These are phyloP conservation scores for Cytospora leucostoma DNA, from an alignment of 2,329 filamentous ascomycete species.

Conservation along the genomic window DNA sequence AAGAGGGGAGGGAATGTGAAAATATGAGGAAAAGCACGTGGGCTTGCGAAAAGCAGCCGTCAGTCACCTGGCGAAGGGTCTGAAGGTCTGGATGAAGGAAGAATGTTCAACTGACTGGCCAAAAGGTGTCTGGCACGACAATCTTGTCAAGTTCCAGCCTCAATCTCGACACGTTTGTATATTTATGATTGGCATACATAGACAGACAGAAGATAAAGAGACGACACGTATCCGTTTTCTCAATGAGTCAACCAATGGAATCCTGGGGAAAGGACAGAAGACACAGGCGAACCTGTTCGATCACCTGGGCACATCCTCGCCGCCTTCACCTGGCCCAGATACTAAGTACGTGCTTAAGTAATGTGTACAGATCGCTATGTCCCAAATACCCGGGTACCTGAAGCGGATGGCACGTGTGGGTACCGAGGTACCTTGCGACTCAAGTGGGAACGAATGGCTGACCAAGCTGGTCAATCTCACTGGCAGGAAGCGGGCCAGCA, in stretches of 20 bases:
- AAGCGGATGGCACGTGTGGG: too few species aligned
- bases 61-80: neutral
- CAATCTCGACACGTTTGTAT: neutral
- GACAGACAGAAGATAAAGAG: neutral
- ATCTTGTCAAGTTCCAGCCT: neutral
- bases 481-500: slow-evolving; percentile 1
- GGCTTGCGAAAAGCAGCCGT: neutral
- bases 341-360: neutral
- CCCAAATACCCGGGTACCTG: too few species aligned
- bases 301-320: slow-evolving; percentile 7
- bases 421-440: neutral
- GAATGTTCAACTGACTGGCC: neutral
- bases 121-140: too few species aligned
- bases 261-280: slow-evolving; percentile 37
- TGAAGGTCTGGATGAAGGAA: neutral
- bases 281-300: slow-evolving; percentile 31
- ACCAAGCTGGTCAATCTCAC: slow-evolving; percentile 12
- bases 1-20: neutral
- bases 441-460: slow-evolving; percentile 7
- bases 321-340: neutral
- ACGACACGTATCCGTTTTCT: slow-evolving; percentile 19
- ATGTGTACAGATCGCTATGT: too few species aligned
- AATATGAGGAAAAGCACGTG: neutral
- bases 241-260: slow-evolving; percentile 33
- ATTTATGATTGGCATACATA: neutral